Percentiles rank a stretch among this genome's conserved stretches.
Conservation (phyloP, 2,329 filamentous ascomycete genomes). For the Verticillium isaacii region DNA sequence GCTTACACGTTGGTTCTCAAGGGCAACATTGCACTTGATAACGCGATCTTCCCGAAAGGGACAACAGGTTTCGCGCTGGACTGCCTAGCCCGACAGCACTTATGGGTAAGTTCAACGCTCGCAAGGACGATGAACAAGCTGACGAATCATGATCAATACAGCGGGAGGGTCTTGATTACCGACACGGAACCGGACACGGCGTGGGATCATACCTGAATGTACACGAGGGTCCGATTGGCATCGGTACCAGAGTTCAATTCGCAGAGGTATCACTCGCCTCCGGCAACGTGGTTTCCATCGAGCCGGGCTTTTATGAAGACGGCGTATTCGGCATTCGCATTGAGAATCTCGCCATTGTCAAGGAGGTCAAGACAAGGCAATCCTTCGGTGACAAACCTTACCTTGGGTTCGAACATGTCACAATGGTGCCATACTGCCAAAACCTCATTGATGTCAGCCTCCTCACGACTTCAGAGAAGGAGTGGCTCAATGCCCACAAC, state of each 20-base stretch:
- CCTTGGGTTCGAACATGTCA: constrained; percentile 93
- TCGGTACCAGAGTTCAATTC: constrained; percentile 87
- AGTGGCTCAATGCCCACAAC: constrained; percentile 87
- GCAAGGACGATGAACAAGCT: constrained; percentile 9
- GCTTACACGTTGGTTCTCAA: constrained; percentile 94
- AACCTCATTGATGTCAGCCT: constrained; percentile 76
- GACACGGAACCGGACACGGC: constrained; percentile 93
- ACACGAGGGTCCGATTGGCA: constrained; percentile 94
- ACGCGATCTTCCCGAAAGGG: constrained; percentile 86
- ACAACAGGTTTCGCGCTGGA: constrained; percentile 93
- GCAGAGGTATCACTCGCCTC: constrained; percentile 82
- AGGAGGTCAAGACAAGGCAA: constrained; percentile 79
- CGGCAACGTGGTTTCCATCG: constrained; percentile 95
- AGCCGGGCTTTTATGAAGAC: constrained; percentile 97
- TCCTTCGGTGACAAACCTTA: constrained; percentile 92
- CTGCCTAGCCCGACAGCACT: constrained; percentile 77
- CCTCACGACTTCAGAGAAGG: constrained; percentile 68
- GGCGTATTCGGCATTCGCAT: constrained; percentile 92
- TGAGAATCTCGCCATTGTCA: constrained; percentile 91
- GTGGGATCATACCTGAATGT: constrained; percentile 95
- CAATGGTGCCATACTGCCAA: constrained; percentile 90
- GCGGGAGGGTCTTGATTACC: constrained; percentile 82
- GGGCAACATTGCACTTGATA: constrained; percentile 85
- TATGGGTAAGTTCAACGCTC: constrained; percentile 62
- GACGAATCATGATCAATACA: constrained; percentile 19